Evolutionary conservation across 169 alveolate species (phyloP).

Genomic region (Neospora caninum): DNA sequence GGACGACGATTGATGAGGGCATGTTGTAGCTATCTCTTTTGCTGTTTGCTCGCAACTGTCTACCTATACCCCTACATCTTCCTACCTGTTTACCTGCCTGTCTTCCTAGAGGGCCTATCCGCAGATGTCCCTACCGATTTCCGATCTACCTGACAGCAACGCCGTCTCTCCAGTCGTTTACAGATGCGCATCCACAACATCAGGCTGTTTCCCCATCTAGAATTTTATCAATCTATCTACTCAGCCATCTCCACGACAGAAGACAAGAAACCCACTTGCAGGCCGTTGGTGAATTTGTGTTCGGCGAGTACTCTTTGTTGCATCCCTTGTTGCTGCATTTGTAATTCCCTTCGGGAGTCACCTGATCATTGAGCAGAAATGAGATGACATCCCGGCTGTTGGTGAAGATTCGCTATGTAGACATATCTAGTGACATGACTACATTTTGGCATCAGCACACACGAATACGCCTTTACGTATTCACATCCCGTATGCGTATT

Average conservation of each 20-base stretch:
- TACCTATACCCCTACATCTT: too few species aligned
- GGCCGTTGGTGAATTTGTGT: slow-evolving; percentile 34
- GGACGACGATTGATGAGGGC: too few species aligned
- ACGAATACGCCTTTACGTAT: neutral
- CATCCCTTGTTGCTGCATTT: slow-evolving; percentile 61
- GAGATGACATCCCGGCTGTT: neutral
- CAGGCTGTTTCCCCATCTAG: too few species aligned
- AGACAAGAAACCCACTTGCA: slow-evolving; percentile 41
- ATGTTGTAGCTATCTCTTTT: too few species aligned
- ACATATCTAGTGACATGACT: neutral
- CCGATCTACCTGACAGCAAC: too few species aligned
- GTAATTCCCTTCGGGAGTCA: slow-evolving; percentile 54
- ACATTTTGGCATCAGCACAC: neutral
- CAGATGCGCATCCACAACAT: too few species aligned
- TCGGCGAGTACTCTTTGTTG: slow-evolving; percentile 53
- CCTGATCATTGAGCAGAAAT: slow-evolving; percentile 16
- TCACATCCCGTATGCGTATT: neutral
- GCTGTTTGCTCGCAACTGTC: too few species aligned
- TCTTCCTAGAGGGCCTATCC: too few species aligned
- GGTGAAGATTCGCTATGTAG: neutral
- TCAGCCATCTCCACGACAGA: neutral
- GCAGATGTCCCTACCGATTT: too few species aligned
- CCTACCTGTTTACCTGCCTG: too few species aligned
- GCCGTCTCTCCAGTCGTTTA: too few species aligned
- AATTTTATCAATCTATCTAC: neutral